Percentiles rank a stretch among this genome's conserved stretches.
These are phyloP conservation scores for Cutaneotrichosporon dermatis DNA, from an alignment of 1,284 basidiomycete genomes.

Conservation along the genomic window DNA sequence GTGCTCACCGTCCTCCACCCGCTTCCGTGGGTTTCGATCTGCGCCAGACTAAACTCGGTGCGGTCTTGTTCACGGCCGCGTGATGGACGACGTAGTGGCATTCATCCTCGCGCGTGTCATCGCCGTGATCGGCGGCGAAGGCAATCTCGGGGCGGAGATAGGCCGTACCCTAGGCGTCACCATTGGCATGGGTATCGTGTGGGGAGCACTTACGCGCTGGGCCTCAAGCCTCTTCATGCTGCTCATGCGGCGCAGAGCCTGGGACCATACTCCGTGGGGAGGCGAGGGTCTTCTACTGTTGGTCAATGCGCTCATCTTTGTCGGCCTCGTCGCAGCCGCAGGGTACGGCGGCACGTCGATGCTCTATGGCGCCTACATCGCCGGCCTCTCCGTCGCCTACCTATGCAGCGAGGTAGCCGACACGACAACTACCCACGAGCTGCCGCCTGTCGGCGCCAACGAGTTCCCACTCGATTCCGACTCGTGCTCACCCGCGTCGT, in stretches of 20 bases:
- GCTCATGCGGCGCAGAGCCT: neutral
- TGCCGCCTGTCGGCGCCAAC: no score
- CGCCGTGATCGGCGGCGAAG: conserved; percentile 36
- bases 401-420: conserved; percentile 17
- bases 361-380: conserved; percentile 52
- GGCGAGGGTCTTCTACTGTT: conserved; percentile 27
- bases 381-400: conserved; percentile 44
- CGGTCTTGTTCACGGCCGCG: conserved; percentile 55
- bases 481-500: no score
- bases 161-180: conserved; percentile 31
- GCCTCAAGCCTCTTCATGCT: neutral
- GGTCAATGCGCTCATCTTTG: conserved; percentile 34
- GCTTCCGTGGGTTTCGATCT: conserved; percentile 39
- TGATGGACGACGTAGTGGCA: conserved; percentile 58
- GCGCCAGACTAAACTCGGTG: conserved; percentile 53
- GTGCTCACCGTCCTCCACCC: conserved; percentile 53
- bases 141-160: conserved; percentile 27
- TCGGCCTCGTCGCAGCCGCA: conserved; percentile 33
- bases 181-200: conserved; percentile 21
- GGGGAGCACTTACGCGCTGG: conserved; percentile 18
- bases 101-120: conserved; percentile 56
- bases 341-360: conserved; percentile 49
- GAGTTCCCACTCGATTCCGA: no score
- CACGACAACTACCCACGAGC: neutral
- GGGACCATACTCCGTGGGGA: conserved; percentile 13